phyloP scores from a whole-genome alignment of 192 early-diverging fungal genomes.

The Helicostylum pulchrum region DNA sequence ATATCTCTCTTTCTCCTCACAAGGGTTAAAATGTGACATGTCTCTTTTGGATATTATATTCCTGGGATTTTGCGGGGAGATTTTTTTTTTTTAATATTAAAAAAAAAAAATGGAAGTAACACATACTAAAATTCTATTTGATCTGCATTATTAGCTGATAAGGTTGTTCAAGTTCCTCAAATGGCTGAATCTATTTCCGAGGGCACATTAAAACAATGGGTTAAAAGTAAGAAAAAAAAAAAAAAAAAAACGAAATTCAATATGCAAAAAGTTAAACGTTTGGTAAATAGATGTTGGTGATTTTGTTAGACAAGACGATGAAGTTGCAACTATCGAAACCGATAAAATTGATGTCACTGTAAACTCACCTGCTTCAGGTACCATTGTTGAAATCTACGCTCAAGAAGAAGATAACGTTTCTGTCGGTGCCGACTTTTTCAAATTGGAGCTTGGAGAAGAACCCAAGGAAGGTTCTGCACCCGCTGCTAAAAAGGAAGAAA shows the following conservation, averaged over 20 bases:
- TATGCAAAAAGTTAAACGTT: not conserved
- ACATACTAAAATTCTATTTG: too few species aligned
- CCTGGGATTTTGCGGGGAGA: not conserved
- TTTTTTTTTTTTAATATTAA: not conserved
- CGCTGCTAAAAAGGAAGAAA: conserved; percentile 11
- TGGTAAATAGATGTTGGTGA: conserved; percentile 85
- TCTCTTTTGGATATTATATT: too few species aligned
- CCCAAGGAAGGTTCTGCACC: conserved; percentile 53
- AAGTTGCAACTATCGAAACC: conserved; percentile 96
- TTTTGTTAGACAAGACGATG: conserved; percentile 91
- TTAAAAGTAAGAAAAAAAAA: conserved; percentile 72
- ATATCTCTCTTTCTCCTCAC: not conserved
- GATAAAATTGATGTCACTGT: conserved; percentile 99
- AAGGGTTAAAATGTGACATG: not conserved
- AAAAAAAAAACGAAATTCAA: not conserved
- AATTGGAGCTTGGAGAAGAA: conserved; percentile 76
- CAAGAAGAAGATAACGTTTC: conserved; percentile 37
- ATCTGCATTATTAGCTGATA: conserved; percentile 55
- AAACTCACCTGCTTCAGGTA: conserved; percentile 92
- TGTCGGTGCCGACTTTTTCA: conserved; percentile 85
- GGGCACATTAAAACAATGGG: conserved; percentile 93
- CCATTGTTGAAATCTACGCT: conserved; percentile 55
- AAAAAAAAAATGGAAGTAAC: too few species aligned
- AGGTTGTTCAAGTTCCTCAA: conserved; percentile 88
- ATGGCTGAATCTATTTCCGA: conserved; percentile 99